A percentile compares a stretch with the other conserved stretches of the same genome.
Conservation (phyloP, 2,329 filamentous ascomycete species). For the Nectriaceae sp. region DNA sequence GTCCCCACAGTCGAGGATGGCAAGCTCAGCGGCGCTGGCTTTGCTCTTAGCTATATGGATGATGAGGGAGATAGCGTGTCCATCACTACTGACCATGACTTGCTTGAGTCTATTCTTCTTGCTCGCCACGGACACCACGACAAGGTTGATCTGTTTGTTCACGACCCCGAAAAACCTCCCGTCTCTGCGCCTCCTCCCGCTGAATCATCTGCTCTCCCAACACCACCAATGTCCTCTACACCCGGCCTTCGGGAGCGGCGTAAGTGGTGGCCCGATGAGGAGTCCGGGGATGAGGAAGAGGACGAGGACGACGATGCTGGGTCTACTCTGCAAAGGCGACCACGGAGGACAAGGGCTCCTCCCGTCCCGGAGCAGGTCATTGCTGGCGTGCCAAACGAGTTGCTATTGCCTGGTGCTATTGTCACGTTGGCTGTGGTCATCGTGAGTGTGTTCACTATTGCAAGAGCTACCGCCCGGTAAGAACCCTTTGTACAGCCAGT, state of each 20-base stretch:
- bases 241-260: constrained; percentile 53
- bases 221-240: constrained; percentile 51
- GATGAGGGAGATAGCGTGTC: constrained; percentile 97
- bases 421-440: constrained; percentile 95
- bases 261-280: constrained; percentile 60
- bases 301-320: constrained; percentile 56
- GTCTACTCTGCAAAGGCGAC: constrained; percentile 45
- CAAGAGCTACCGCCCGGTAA: constrained; percentile 63
- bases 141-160: constrained; percentile 96
- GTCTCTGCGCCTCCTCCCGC: constrained; percentile 61
- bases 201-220: constrained; percentile 43
- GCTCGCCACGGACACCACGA: constrained; percentile 77
- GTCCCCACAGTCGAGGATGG: constrained; percentile 77
- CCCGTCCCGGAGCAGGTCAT: constrained; percentile 75
- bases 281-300: constrained; percentile 55
- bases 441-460: constrained; percentile 87
- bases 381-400: constrained; percentile 88
- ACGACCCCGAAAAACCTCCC: constrained; percentile 88
- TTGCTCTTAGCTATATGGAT: constrained; percentile 92
- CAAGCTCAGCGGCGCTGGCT: constrained; percentile 74
- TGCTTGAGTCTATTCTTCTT: constrained; percentile 85
- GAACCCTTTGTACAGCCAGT: constrained; percentile 22
- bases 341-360: constrained; percentile 40
- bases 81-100: constrained; percentile 92
- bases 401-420: constrained; percentile 90